Percentiles rank a stretch among this genome's conserved stretches.
These are phyloP conservation scores for Penicillium olsonii DNA, from an alignment of 2,329 filamentous ascomycete genomes.

Conservation along the genomic window DNA sequence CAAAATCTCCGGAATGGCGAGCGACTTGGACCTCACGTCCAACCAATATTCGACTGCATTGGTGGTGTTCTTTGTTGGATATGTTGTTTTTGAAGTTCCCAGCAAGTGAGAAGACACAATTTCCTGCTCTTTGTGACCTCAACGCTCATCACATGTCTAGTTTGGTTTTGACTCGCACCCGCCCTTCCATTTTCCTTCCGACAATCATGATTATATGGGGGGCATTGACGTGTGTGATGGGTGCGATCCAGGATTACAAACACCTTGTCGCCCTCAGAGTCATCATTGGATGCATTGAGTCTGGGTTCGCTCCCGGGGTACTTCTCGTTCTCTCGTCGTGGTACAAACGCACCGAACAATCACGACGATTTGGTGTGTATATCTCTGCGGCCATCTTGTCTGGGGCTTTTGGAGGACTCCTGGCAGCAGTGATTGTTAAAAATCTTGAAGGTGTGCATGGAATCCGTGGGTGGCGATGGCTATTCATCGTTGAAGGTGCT, in stretches of 20 bases:
- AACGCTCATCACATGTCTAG: background rate
- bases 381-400: constrained; percentile 3
- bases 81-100: constrained; percentile 3
- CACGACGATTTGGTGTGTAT: background rate
- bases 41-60: constrained; percentile 7
- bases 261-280: constrained; percentile 2
- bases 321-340: no score
- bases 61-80: constrained; percentile 8
- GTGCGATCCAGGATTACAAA: background rate
- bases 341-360: no score
- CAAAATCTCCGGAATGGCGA: constrained; percentile 8
- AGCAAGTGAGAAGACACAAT: background rate
- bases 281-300: constrained; percentile 4
- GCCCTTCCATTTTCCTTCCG: constrained; percentile 6
- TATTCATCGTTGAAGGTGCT: constrained; percentile 9
- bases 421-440: constrained; percentile 5
- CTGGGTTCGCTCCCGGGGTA: background rate
- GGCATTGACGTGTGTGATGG: constrained; percentile 1
- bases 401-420: constrained; percentile 8
- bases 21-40: background rate
- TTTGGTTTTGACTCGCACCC: constrained; percentile 3
- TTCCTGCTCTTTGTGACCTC: no score
- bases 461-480: constrained; percentile 10
- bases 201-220: constrained; percentile 7
- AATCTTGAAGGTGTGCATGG: constrained; percentile 5